A percentile compares a stretch with the other conserved stretches of the same genome.
Evolutionary conservation across 179 eudicot species (phyloP).

Genomic region (Amaranthus tricolor): DNA sequence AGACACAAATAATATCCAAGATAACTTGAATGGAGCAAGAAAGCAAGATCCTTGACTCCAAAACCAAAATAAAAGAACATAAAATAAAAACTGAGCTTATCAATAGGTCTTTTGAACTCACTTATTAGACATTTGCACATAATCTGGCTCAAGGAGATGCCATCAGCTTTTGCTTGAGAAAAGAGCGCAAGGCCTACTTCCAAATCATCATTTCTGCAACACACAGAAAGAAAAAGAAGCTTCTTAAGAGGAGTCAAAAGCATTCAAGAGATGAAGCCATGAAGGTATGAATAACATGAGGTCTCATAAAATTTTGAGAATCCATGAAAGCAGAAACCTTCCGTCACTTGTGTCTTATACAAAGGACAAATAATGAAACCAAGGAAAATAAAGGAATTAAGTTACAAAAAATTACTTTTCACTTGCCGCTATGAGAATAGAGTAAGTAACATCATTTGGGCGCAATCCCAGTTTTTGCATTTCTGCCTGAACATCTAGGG

Average conservation of each 20-base stretch:
- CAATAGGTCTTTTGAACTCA: slow-evolving; percentile 31
- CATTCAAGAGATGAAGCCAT: background rate
- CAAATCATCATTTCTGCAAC: slow-evolving; percentile 70
- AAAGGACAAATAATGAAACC: background rate
- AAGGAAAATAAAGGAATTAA: background rate
- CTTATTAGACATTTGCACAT: slow-evolving; percentile 88
- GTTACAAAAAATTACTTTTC: slow-evolving; percentile 66
- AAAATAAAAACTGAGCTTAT: background rate
- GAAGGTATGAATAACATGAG: slow-evolving; percentile 1
- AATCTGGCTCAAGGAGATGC: slow-evolving; percentile 67
- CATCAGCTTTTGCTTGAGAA: slow-evolving; percentile 78
- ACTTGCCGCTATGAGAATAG: slow-evolving; percentile 76
- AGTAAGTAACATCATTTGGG: slow-evolving; percentile 86
- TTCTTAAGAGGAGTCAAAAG: slow-evolving; percentile 6
- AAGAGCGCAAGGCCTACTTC: slow-evolving; percentile 72
- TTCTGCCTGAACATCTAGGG: slow-evolving; percentile 64
- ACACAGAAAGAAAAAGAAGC: slow-evolving; percentile 13
- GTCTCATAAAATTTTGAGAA: background rate
- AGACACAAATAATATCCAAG: background rate
- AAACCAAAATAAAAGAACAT: background rate
- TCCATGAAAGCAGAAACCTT: background rate
- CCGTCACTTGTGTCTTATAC: background rate
- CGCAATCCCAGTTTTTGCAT: slow-evolving; percentile 66
- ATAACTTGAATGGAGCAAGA: background rate
- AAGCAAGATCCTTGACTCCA: too few relatives aligned